phyloP scores from a whole-genome alignment of 352 stramenopile genomes.

The Blastocystis sp. region DNA sequence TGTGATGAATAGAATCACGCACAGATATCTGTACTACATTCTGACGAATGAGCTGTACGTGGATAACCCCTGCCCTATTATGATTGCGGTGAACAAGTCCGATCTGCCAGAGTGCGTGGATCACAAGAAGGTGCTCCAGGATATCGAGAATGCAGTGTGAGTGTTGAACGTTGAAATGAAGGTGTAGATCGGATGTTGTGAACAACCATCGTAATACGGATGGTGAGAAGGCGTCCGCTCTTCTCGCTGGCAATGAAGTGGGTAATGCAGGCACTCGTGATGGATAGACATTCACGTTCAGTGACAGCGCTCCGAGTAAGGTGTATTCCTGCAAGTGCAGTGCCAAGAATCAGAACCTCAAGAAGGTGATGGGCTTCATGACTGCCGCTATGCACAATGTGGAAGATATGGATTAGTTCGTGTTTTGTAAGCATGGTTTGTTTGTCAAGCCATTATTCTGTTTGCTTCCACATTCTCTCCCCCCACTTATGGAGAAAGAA shows the following conservation, averaged over 20 bases:
- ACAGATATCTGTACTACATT: slow-evolving; percentile 9
- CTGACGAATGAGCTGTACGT: slow-evolving; percentile 2
- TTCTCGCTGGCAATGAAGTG: too few species aligned
- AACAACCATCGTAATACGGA: background rate
- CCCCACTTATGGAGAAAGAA: slow-evolving; percentile 26
- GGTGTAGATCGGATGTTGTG: background rate
- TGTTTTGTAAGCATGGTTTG: too few species aligned
- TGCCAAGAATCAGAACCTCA: background rate
- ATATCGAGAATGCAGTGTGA: slow-evolving; percentile 4
- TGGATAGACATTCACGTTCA: slow-evolving; percentile 2
- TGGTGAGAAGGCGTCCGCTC: background rate
- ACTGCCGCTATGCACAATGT: slow-evolving; percentile 10
- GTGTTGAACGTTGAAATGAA: background rate
- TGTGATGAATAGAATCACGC: too few species aligned
- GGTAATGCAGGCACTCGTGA: background rate
- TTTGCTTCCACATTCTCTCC: too few species aligned
- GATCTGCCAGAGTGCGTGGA: background rate
- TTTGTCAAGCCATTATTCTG: too few species aligned
- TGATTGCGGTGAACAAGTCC: slow-evolving; percentile 36
- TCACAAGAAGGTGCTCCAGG: slow-evolving; percentile 5
- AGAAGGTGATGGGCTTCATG: slow-evolving; percentile 23
- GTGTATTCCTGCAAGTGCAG: slow-evolving; percentile 35
- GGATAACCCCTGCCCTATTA: slow-evolving; percentile 4
- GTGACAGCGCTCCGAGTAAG: background rate
- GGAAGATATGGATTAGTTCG: too few species aligned